Conservation (phyloP, 2,329 filamentous ascomycete species). For the Sporothrix mexicana region DNA sequence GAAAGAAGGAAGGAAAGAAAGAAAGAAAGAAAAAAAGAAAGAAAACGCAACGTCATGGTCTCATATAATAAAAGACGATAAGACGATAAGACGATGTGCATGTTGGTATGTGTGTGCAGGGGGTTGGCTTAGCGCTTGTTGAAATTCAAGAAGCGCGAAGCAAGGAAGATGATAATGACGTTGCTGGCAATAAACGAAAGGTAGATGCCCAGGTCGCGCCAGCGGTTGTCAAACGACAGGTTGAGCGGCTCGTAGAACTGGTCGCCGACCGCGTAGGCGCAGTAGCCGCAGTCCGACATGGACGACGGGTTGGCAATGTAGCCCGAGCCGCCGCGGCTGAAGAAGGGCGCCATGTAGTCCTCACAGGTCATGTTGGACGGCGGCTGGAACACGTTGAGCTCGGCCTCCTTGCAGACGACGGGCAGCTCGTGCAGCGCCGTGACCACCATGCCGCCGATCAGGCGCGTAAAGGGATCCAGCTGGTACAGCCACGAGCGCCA, state of each 20-base stretch:
- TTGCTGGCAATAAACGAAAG: slow-evolving; percentile 78
- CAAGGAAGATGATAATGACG: slow-evolving; percentile 64
- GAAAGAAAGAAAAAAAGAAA: background rate
- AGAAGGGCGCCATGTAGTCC: slow-evolving; percentile 76
- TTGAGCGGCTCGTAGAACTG: slow-evolving; percentile 75
- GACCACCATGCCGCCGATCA: slow-evolving; percentile 79
- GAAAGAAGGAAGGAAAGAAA: background rate
- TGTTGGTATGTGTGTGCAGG: background rate
- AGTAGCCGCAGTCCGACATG: slow-evolving; percentile 76
- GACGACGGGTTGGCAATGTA: slow-evolving; percentile 70
- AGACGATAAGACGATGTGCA: background rate
- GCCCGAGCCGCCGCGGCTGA: slow-evolving; percentile 69
- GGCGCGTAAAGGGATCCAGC: slow-evolving; percentile 80
- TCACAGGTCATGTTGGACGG: slow-evolving; percentile 72
- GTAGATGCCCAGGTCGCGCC: slow-evolving; percentile 84
- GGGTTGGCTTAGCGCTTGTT: slow-evolving; percentile 49
- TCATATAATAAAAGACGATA: background rate
- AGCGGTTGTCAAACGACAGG: slow-evolving; percentile 70
- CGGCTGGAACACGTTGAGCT: slow-evolving; percentile 72
- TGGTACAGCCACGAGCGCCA: slow-evolving; percentile 84
- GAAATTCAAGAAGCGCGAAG: slow-evolving; percentile 59
- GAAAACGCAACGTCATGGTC: background rate
- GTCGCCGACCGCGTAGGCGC: slow-evolving; percentile 79
- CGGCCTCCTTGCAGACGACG: slow-evolving; percentile 65
- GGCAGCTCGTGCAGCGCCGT: slow-evolving; percentile 72